These are phyloP conservation scores for Noccaea bulbosa DNA, from an alignment of 345 rosid species.

Conservation along the genomic window DNA sequence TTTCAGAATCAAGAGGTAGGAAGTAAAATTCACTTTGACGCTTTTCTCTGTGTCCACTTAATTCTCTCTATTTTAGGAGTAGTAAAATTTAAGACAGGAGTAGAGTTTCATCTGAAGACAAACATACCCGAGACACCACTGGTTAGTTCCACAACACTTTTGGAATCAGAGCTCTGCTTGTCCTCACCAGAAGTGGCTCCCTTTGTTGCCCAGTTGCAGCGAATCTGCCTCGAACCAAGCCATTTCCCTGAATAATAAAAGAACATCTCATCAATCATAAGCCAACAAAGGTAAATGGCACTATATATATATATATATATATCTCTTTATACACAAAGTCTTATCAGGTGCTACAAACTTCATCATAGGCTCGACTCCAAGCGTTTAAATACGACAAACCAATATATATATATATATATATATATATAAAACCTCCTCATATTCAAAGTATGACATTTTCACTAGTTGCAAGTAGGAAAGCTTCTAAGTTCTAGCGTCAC, in stretches of 20 bases:
- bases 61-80: not conserved
- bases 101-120: constrained; percentile 29
- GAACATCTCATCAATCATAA: constrained; percentile 3
- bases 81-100: not conserved
- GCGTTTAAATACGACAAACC: not conserved
- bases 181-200: constrained; percentile 75
- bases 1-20: not conserved
- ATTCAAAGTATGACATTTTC: not conserved
- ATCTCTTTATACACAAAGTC: not conserved
- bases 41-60: constrained; percentile 3
- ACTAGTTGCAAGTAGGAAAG: constrained; percentile 4
- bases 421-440: not conserved
- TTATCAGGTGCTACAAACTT: constrained; percentile 1
- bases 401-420: not conserved
- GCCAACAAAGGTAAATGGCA: constrained; percentile 4
- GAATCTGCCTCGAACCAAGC: constrained; percentile 92
- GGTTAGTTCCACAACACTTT: constrained; percentile 78
- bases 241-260: constrained; percentile 66
- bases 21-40: not conserved
- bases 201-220: constrained; percentile 95
- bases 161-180: constrained; percentile 68
- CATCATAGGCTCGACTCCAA: constrained; percentile 10
- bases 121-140: constrained; percentile 78
- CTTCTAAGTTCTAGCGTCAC: constrained; percentile 15
- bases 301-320: not conserved